Percentiles rank a stretch among this genome's conserved stretches.
Conservation (phyloP, 2,329 filamentous ascomycete species). For the Drechslera avenae region DNA sequence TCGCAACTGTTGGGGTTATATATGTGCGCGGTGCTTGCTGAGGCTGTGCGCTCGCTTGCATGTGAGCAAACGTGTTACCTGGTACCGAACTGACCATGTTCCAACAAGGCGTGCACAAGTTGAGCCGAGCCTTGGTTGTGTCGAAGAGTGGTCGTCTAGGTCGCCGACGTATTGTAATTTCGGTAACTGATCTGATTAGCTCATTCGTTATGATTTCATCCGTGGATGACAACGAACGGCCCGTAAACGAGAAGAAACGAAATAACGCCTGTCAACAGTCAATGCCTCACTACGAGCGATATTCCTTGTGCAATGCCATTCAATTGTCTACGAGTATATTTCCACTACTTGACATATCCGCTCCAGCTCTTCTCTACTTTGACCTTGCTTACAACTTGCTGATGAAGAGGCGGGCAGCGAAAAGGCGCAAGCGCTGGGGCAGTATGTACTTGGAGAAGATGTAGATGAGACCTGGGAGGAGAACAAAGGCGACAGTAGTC, state of each 20-base stretch:
- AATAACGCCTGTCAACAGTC: background rate
- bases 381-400: constrained; percentile 49
- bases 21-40: too few relatives aligned
- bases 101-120: too few relatives aligned
- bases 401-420: constrained; percentile 51
- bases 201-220: background rate
- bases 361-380: background rate
- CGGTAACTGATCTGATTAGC: too few relatives aligned
- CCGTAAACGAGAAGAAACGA: background rate
- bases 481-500: constrained; percentile 50
- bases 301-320: constrained; percentile 26
- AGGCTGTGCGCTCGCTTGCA: too few relatives aligned
- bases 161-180: too few relatives aligned
- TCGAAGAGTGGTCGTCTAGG: too few relatives aligned
- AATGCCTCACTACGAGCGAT: background rate
- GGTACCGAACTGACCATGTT: too few relatives aligned
- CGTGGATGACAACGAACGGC: background rate
- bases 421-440: constrained; percentile 49
- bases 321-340: constrained; percentile 45
- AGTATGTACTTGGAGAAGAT: constrained; percentile 53
- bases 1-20: too few relatives aligned
- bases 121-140: too few relatives aligned
- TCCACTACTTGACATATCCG: constrained; percentile 40
- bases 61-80: too few relatives aligned
- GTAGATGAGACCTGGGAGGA: constrained; percentile 52